A percentile compares a stretch with the other conserved stretches of the same genome.
phyloP scores from a whole-genome alignment of 2,329 filamentous ascomycete genomes.

The Cercospora zeae-maydis region DNA sequence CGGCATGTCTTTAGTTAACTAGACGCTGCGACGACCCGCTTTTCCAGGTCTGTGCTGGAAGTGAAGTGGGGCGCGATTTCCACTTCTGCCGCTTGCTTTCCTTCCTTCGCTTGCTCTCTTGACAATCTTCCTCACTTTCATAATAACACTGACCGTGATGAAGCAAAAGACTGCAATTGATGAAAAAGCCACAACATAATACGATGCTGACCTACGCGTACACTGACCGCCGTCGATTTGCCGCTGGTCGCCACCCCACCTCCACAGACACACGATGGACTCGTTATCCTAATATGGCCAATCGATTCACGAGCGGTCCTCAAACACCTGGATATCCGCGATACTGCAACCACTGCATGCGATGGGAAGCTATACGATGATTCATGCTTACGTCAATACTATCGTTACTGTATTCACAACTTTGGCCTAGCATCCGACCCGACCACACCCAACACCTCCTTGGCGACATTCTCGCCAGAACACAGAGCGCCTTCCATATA shows the following conservation, averaged over 20 bases:
- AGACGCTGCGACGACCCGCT: background rate
- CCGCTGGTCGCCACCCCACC: conserved; percentile 1
- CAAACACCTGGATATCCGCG: background rate
- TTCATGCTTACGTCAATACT: background rate
- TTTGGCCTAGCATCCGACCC: background rate
- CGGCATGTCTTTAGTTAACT: background rate
- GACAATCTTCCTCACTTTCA: background rate
- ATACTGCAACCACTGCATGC: background rate
- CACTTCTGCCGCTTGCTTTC: background rate
- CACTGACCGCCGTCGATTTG: background rate
- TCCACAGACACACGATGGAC: conserved; percentile 1
- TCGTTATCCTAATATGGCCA: conserved; percentile 7
- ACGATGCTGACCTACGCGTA: background rate
- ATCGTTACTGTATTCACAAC: background rate
- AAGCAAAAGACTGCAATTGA: background rate
- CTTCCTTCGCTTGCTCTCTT: background rate
- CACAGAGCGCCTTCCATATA: conserved; percentile 16
- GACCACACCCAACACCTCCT: conserved; percentile 3
- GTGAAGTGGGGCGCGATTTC: background rate
- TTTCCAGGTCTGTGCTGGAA: background rate
- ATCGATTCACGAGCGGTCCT: background rate
- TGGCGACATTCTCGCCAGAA: conserved; percentile 7
- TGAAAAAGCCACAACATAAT: background rate
- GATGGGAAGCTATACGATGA: background rate
- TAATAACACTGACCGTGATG: background rate